Evolutionary conservation across 345 rosid genomes (phyloP).

Genomic region (Aquilaria sinensis): DNA sequence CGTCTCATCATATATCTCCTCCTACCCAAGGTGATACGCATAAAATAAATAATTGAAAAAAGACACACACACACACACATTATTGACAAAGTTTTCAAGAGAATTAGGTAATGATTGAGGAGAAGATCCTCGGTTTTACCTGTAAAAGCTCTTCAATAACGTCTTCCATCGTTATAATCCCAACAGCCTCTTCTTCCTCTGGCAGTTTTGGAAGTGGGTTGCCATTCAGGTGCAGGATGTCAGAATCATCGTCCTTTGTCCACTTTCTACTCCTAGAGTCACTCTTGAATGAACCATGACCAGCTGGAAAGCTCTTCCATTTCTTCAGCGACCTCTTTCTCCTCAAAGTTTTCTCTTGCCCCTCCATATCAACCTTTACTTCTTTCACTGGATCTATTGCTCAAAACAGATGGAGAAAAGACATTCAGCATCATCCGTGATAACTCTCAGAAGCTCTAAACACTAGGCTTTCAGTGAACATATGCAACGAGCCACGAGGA

Average conservation of each 20-base stretch:
- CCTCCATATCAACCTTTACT: slow-evolving; percentile 50
- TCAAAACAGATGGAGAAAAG: slow-evolving; percentile 1
- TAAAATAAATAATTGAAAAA: background rate
- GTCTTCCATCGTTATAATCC: slow-evolving; percentile 97
- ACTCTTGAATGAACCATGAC: slow-evolving; percentile 24
- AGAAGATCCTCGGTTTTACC: slow-evolving; percentile 23
- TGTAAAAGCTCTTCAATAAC: slow-evolving; percentile 96
- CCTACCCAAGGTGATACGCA: slow-evolving; percentile 29
- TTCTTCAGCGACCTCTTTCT: slow-evolving; percentile 63
- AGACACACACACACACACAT: background rate
- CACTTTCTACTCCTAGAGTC: slow-evolving; percentile 70
- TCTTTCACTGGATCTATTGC: slow-evolving; percentile 43
- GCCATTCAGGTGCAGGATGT: slow-evolving; percentile 63
- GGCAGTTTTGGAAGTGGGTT: slow-evolving; percentile 59
- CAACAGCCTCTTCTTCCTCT: slow-evolving; percentile 91
- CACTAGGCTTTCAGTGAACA: too few relatives aligned
- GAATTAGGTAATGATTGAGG: too few relatives aligned
- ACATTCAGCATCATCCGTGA: background rate
- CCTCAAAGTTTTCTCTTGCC: slow-evolving; percentile 42
- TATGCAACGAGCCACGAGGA: background rate
- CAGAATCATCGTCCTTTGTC: slow-evolving; percentile 62
- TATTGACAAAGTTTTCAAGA: background rate
- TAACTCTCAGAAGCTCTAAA: too few relatives aligned
- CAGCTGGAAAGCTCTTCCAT: slow-evolving; percentile 79
- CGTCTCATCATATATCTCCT: slow-evolving; percentile 94